Evolutionary conservation across 768 basidiomycete genomes (phyloP).

Genomic region (Leccinum subgranulosum): DNA sequence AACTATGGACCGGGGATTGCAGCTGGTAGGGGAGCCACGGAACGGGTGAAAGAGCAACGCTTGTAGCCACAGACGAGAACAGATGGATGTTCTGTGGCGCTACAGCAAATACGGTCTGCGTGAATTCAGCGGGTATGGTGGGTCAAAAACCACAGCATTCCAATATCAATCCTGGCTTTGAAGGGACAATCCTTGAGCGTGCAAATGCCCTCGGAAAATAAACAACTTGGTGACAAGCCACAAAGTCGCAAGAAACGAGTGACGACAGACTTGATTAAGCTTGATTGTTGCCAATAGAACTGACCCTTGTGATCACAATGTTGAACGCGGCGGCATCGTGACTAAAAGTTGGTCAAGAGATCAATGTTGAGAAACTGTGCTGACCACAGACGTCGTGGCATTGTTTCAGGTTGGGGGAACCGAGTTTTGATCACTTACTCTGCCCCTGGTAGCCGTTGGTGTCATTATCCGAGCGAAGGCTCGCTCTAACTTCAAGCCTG

Average conservation of each 20-base stretch:
- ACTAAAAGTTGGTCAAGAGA: not conserved
- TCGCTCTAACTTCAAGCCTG: too few relatives aligned
- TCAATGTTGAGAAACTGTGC: not conserved
- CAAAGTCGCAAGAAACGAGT: not conserved
- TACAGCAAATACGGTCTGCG: not conserved
- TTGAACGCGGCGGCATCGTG: not conserved
- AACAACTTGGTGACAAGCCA: not conserved
- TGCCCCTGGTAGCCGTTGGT: not conserved
- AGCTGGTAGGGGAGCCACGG: not conserved
- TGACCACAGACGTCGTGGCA: not conserved
- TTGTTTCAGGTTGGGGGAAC: not conserved
- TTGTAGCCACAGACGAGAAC: constrained; percentile 6
- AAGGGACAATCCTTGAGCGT: not conserved
- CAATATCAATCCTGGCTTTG: not conserved
- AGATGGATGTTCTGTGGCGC: constrained; percentile 3
- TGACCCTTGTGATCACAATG: not conserved
- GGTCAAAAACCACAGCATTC: not conserved
- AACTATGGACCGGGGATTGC: not conserved
- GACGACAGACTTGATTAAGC: not conserved
- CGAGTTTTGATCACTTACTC: not conserved
- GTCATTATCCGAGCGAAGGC: too few relatives aligned
- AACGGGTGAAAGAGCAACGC: not conserved
- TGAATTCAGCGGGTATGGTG: not conserved
- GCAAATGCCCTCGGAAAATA: not conserved
- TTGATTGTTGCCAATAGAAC: not conserved